A percentile compares a stretch with the other conserved stretches of the same genome.
These are phyloP conservation scores for Magnaporthiopsis incrustans DNA, from an alignment of 2,329 filamentous ascomycete species.

Conservation along the genomic window DNA sequence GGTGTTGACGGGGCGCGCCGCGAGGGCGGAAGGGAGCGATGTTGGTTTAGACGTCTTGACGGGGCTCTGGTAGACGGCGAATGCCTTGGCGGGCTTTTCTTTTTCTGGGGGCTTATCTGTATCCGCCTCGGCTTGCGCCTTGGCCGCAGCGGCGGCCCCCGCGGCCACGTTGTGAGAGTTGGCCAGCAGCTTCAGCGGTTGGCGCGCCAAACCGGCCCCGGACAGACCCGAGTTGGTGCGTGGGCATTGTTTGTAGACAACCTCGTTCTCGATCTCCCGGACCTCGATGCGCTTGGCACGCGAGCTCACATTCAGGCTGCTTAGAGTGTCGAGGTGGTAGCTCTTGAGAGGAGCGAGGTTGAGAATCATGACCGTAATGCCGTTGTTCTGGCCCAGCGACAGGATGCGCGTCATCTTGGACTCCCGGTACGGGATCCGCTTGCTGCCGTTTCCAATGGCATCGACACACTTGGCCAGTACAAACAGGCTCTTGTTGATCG, in stretches of 20 bases:
- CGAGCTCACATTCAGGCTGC: conserved; percentile 90
- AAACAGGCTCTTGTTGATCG: conserved; percentile 96
- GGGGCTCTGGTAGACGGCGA: conserved; percentile 79
- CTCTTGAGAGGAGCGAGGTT: conserved; percentile 87
- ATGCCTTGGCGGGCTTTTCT: conserved; percentile 71
- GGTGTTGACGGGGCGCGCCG: conserved; percentile 8
- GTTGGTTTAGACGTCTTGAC: conserved; percentile 34
- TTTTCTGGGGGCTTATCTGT: conserved; percentile 40
- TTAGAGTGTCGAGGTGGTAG: conserved; percentile 89
- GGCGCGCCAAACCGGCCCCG: conserved; percentile 45
- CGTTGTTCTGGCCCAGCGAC: conserved; percentile 87
- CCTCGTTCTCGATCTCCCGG: conserved; percentile 90
- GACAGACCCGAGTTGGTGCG: conserved; percentile 34
- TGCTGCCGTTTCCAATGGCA: conserved; percentile 69
- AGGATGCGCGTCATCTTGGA: conserved; percentile 97
- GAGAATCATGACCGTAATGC: conserved; percentile 91
- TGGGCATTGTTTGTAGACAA: conserved; percentile 72
- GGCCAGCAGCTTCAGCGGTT: conserved; percentile 71
- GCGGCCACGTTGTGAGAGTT: conserved; percentile 57
- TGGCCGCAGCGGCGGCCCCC: conserved; percentile 32
- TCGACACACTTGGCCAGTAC: conserved; percentile 93
- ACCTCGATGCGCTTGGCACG: conserved; percentile 95
- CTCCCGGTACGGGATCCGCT: conserved; percentile 84
- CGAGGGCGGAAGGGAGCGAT: conserved; percentile 14
- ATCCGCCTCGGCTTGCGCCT: conserved; percentile 33